Percentiles rank a stretch among this genome's conserved stretches.
Conservation (phyloP, 164 flowering plant genomes). For the Annona cherimola region DNA sequence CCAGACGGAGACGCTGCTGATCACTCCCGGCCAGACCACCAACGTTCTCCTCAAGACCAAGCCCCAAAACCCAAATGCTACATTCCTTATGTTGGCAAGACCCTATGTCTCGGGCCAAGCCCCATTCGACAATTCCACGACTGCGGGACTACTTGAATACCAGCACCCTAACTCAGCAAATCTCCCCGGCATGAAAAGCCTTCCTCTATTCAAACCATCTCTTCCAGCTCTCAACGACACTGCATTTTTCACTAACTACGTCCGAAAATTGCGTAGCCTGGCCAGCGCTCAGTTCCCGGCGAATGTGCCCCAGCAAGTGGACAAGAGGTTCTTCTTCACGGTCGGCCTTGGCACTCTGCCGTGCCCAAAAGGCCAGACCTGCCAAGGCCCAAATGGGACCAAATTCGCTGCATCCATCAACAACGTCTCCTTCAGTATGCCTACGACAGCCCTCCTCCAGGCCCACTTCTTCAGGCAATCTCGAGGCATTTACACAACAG, state of each 20-base stretch:
- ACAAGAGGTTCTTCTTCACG: conserved; percentile 10
- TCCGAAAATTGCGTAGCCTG: conserved; percentile 34
- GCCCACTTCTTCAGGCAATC: conserved; percentile 20
- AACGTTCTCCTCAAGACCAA: conserved; percentile 24
- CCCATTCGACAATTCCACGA: conserved; percentile 55
- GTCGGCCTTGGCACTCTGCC: conserved; percentile 7
- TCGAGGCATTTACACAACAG: conserved; percentile 39
- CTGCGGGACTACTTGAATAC: conserved; percentile 46
- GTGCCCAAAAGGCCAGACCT: conserved; percentile 12
- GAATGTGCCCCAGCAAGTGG: conserved; percentile 3
- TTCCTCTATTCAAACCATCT: conserved; percentile 28
- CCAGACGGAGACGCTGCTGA: conserved; percentile 33
- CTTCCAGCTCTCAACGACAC: conserved; percentile 53
- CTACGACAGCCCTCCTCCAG: neutral
- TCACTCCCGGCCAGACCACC: conserved; percentile 57
- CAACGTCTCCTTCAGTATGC: neutral
- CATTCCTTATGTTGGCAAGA: conserved; percentile 49
- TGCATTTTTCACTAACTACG: conserved; percentile 27
- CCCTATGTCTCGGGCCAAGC: conserved; percentile 53
- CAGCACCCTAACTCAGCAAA: conserved; percentile 10
- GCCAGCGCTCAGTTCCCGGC: conserved; percentile 18
- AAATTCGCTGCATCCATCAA: conserved; percentile 8
- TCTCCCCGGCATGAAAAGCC: conserved; percentile 13
- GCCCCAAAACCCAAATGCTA: conserved; percentile 31
- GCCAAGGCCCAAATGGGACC: conserved; percentile 13